Percentiles rank a stretch among this genome's conserved stretches.
phyloP scores from a whole-genome alignment of 345 rosid genomes.

The Mercurialis annua region DNA sequence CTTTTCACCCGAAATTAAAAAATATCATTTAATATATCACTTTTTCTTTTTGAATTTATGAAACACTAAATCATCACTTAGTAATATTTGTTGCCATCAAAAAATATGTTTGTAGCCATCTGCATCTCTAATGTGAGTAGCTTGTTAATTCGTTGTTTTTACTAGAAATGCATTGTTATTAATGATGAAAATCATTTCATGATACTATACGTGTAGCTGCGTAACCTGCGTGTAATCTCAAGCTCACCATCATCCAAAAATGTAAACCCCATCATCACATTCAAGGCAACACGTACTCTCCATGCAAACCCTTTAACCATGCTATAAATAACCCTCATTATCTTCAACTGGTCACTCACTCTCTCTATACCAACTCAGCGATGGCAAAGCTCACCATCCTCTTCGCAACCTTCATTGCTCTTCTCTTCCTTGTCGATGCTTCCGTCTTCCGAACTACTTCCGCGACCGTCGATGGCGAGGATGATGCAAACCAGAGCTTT shows the following conservation, averaged over 20 bases:
- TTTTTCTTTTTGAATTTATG: too few relatives aligned
- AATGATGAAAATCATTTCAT: too few relatives aligned
- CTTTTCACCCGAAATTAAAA: too few relatives aligned
- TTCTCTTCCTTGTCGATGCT: slow-evolving; percentile 27
- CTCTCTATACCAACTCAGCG: background rate
- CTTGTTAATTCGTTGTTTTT: too few relatives aligned
- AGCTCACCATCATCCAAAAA: background rate
- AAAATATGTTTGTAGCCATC: too few relatives aligned
- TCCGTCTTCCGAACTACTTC: slow-evolving; percentile 7
- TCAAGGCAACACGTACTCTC: background rate
- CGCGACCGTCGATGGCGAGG: too few relatives aligned
- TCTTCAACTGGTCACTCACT: background rate
- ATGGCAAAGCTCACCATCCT: slow-evolving; percentile 29
- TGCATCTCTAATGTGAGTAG: too few relatives aligned
- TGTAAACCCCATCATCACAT: background rate
- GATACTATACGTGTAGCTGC: background rate
- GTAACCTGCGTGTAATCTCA: background rate
- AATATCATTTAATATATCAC: too few relatives aligned
- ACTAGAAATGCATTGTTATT: too few relatives aligned
- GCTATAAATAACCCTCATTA: background rate
- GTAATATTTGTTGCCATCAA: too few relatives aligned
- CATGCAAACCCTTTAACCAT: background rate
- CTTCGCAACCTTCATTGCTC: slow-evolving; percentile 10
- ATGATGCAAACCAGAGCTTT: background rate
- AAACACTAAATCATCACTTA: too few relatives aligned